A percentile compares a stretch with the other conserved stretches of the same genome.
Evolutionary conservation across 2,329 filamentous ascomycete species (phyloP).

Genomic region (Aspergillus tamarii): DNA sequence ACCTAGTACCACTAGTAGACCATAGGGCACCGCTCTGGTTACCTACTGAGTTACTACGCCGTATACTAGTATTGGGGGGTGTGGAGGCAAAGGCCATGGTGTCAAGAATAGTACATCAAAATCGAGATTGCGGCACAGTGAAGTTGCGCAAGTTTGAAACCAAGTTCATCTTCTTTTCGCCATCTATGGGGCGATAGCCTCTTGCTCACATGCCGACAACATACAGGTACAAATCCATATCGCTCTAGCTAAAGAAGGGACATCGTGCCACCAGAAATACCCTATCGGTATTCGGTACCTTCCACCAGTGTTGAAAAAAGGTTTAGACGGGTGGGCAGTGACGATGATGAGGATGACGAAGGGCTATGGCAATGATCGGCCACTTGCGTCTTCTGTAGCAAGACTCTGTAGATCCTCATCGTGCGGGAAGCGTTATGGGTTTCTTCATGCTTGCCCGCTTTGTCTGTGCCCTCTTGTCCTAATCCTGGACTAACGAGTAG

Average conservation of each 20-base stretch:
- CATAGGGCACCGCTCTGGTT: not conserved
- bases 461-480: conserved; percentile 1
- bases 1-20: not conserved
- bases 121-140: conserved; percentile 25
- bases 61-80: not conserved
- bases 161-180: not conserved
- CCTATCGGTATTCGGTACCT: not conserved
- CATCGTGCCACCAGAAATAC: not conserved
- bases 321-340: not conserved
- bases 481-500: not conserved
- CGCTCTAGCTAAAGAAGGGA: not conserved
- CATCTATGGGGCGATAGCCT: not conserved
- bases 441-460: conserved; percentile 4
- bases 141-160: conserved; percentile 23
- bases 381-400: not conserved
- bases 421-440: conserved; percentile 6
- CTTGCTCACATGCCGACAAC: conserved; percentile 3
- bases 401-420: conserved; percentile 3
- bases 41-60: not conserved
- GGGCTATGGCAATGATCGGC: not conserved
- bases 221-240: not conserved
- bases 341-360: not conserved
- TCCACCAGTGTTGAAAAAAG: not conserved
- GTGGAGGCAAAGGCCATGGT: conserved; percentile 5
- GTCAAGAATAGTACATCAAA: conserved; percentile 2